These are phyloP conservation scores for Cutaneotrichosporon sp. DNA, from an alignment of 1,284 basidiomycete species.

Conservation along the genomic window DNA sequence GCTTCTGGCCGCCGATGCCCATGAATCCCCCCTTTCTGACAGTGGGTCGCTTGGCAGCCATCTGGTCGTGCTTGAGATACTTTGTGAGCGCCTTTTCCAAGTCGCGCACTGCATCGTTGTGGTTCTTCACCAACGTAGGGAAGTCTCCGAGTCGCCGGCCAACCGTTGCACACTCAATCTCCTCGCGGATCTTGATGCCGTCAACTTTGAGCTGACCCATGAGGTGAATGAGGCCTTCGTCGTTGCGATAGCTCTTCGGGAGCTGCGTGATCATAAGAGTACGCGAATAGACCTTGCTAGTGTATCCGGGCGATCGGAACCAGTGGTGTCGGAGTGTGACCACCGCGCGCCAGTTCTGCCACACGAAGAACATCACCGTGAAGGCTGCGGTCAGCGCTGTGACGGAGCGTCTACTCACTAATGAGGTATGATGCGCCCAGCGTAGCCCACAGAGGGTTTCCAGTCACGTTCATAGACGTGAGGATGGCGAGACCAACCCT, in stretches of 20 bases:
- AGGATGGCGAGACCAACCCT: constrained; percentile 60
- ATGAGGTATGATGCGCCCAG: constrained; percentile 69
- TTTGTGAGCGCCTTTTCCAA: constrained; percentile 76
- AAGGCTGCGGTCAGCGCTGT: constrained; percentile 24
- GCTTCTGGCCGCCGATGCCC: constrained; percentile 67
- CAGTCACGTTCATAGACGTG: constrained; percentile 69
- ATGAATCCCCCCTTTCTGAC: constrained; percentile 66
- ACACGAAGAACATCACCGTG: constrained; percentile 51
- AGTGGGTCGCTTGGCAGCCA: constrained; percentile 68
- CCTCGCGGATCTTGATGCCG: constrained; percentile 48
- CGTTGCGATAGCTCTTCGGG: constrained; percentile 67
- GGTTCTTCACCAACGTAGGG: constrained; percentile 56
- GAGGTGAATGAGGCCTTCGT: constrained; percentile 66
- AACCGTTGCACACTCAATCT: constrained; percentile 40
- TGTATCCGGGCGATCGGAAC: constrained; percentile 48
- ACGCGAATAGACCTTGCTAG: constrained; percentile 46
- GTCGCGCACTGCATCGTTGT: constrained; percentile 78
- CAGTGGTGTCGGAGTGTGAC: constrained; percentile 46
- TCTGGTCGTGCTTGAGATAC: constrained; percentile 72
- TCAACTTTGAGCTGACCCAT: constrained; percentile 62
- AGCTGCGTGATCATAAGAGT: constrained; percentile 59
- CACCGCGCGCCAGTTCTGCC: constrained; percentile 70
- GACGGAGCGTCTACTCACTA: constrained; percentile 50
- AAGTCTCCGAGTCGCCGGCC: constrained; percentile 46
- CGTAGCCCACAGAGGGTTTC: constrained; percentile 66